These are phyloP conservation scores for Lasiodiplodia citricola DNA, from an alignment of 2,329 filamentous ascomycete species.

Conservation along the genomic window DNA sequence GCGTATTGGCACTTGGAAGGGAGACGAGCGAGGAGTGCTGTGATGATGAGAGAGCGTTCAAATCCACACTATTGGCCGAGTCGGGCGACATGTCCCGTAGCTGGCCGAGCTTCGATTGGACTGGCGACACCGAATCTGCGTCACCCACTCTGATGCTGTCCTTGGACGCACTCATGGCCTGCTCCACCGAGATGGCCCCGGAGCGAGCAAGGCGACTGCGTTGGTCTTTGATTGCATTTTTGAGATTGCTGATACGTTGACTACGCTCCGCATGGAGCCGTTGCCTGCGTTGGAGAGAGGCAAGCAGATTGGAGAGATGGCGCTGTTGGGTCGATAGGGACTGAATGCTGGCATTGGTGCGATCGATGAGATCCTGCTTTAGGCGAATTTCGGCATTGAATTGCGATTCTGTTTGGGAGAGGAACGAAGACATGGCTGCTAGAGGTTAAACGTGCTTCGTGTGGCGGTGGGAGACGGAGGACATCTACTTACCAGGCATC, in stretches of 20 bases:
- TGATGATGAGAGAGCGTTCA: slow-evolving; percentile 25
- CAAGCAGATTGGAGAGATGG: slow-evolving; percentile 75
- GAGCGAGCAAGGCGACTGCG: slow-evolving; percentile 42
- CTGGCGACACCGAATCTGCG: slow-evolving; percentile 45
- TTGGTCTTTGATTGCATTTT: slow-evolving; percentile 74
- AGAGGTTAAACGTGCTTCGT: slow-evolving; percentile 28
- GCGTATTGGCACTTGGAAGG: slow-evolving; percentile 37
- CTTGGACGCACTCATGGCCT: slow-evolving; percentile 50
- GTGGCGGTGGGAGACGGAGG: slow-evolving; percentile 24
- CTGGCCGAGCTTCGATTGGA: slow-evolving; percentile 17
- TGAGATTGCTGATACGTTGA: slow-evolving; percentile 78
- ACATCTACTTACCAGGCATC: slow-evolving; percentile 68
- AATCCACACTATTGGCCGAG: slow-evolving; percentile 41
- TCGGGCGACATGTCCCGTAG: slow-evolving; percentile 31
- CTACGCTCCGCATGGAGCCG: slow-evolving; percentile 68
- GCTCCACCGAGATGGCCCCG: slow-evolving; percentile 16
- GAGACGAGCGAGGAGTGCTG: slow-evolving; percentile 10
- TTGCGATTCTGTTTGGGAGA: slow-evolving; percentile 77
- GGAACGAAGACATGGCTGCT: slow-evolving; percentile 78
- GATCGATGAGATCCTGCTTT: slow-evolving; percentile 84
- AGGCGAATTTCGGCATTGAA: slow-evolving; percentile 81
- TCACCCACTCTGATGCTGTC: slow-evolving; percentile 53
- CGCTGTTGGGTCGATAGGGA: slow-evolving; percentile 79
- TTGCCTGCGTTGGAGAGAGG: slow-evolving; percentile 70
- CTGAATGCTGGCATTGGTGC: slow-evolving; percentile 79